These are phyloP conservation scores for Pholiota molesta DNA, from an alignment of 768 basidiomycete genomes.

Conservation along the genomic window DNA sequence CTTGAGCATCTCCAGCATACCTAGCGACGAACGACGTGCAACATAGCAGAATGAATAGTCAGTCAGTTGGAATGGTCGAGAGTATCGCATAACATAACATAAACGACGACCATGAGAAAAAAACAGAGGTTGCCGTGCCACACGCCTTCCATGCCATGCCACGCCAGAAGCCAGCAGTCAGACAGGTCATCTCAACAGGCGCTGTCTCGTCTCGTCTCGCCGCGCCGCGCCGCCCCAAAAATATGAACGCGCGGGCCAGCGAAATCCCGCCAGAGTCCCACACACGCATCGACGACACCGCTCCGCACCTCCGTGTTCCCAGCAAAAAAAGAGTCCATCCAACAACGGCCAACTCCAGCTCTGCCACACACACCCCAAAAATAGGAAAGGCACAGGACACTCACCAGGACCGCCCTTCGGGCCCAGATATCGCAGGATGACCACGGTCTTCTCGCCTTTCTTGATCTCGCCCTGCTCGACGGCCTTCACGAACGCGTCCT, in stretches of 20 bases:
- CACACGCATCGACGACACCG: neutral
- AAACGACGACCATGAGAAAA: too few species aligned
- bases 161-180: neutral
- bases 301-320: too few species aligned
- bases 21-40: constrained; percentile 39
- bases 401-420: constrained; percentile 95
- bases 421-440: constrained; percentile 93
- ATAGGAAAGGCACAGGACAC: constrained; percentile 26
- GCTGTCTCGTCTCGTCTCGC: neutral
- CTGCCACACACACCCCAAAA: neutral
- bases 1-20: constrained; percentile 99
- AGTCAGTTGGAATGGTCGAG: too few species aligned
- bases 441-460: constrained; percentile 96
- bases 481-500: constrained; percentile 85
- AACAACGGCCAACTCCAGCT: neutral
- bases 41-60: neutral
- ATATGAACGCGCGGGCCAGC: neutral
- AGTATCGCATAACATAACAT: too few species aligned
- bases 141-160: neutral
- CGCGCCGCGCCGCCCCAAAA: neutral
- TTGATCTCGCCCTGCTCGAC: constrained; percentile 89
- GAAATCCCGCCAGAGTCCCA: neutral
- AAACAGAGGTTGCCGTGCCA: neutral
- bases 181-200: neutral
- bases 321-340: neutral